phyloP scores from a whole-genome alignment of 2,329 filamentous ascomycete species.

The Penicillium brevicompactum region DNA sequence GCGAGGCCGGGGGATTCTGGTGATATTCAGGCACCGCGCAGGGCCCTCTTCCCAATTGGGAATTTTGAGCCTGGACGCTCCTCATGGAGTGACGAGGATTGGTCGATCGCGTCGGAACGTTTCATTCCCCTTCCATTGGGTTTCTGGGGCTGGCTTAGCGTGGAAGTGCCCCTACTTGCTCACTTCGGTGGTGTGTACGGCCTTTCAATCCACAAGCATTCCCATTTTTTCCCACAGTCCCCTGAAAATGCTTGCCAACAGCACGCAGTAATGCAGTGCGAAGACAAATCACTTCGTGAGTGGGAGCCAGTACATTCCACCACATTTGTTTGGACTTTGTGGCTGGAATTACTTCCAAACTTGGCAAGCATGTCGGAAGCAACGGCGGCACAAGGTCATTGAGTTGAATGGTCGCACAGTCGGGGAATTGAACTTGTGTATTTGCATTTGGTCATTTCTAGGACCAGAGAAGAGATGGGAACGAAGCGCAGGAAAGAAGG shows the following conservation, averaged over 20 bases:
- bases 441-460: neutral
- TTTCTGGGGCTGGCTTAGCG: neutral
- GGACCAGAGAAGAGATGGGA: neutral
- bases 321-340: too few relatives aligned
- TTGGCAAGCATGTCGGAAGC: too few relatives aligned
- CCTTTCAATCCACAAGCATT: too few relatives aligned
- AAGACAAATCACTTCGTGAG: too few relatives aligned
- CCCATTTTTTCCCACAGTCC: too few relatives aligned
- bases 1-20: neutral
- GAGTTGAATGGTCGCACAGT: neutral
- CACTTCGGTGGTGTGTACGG: too few relatives aligned
- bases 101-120: neutral
- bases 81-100: neutral
- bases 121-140: neutral
- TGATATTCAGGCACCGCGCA: slow-evolving; percentile 17
- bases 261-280: too few relatives aligned
- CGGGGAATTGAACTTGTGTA: neutral
- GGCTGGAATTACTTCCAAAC: too few relatives aligned
- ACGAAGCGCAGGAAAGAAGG: neutral
- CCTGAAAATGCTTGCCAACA: too few relatives aligned
- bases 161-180: too few relatives aligned
- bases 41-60: slow-evolving; percentile 9
- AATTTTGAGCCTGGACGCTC: slow-evolving; percentile 8
- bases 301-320: too few relatives aligned
- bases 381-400: neutral